These are phyloP conservation scores for Ceratobasidium sp. DNA, from an alignment of 1,284 basidiomycete genomes.

Conservation along the genomic window DNA sequence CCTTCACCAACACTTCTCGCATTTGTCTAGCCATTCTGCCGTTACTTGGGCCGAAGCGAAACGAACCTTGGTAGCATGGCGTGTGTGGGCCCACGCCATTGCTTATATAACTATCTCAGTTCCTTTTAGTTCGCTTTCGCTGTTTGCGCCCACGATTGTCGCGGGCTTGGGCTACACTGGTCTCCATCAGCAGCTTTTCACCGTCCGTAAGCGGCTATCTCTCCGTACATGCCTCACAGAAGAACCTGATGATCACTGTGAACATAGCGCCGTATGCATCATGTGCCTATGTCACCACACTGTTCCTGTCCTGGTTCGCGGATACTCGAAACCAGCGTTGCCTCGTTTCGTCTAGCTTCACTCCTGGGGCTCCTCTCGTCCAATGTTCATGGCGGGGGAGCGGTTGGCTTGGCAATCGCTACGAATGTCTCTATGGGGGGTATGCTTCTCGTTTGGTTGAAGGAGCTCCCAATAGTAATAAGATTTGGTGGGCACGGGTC, in stretches of 20 bases:
- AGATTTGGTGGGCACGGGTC: constrained; percentile 47
- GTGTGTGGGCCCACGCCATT: constrained; percentile 16
- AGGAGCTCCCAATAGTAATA: too few species aligned
- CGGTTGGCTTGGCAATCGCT: constrained; percentile 51
- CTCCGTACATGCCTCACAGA: neutral
- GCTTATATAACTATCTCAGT: constrained; percentile 52
- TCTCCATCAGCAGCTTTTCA: constrained; percentile 61
- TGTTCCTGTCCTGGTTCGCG: constrained; percentile 48
- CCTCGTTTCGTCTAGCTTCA: constrained; percentile 43
- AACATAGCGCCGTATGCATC: constrained; percentile 45
- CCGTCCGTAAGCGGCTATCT: constrained; percentile 58
- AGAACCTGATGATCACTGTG: neutral
- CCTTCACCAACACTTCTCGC: neutral
- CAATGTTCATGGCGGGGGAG: constrained; percentile 50
- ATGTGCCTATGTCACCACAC: constrained; percentile 51
- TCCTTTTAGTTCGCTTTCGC: constrained; percentile 51
- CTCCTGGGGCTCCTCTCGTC: constrained; percentile 53
- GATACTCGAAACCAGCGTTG: constrained; percentile 44
- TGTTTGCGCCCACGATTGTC: constrained; percentile 53
- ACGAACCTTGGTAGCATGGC: constrained; percentile 17
- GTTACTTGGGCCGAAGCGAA: constrained; percentile 25
- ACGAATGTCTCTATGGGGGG: constrained; percentile 52
- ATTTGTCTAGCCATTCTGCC: neutral
- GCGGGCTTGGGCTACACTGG: constrained; percentile 56
- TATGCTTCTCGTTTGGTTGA: neutral